These are phyloP conservation scores for Alnus rubra DNA, from an alignment of 306 rosid species.

Conservation along the genomic window DNA sequence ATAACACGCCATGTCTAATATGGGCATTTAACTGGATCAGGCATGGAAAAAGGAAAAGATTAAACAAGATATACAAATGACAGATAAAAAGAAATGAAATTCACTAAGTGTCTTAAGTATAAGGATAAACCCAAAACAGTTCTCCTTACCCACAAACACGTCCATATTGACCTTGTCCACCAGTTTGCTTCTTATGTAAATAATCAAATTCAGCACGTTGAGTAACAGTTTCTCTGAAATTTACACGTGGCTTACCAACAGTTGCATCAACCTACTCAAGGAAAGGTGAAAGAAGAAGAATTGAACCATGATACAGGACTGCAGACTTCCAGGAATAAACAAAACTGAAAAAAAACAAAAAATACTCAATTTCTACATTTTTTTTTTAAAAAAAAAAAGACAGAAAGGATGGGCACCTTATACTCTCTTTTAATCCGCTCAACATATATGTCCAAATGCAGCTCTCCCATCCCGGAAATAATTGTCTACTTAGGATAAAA, in stretches of 20 bases:
- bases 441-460: conserved; percentile 94
- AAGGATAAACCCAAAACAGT: neutral
- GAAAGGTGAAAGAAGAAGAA: conserved; percentile 25
- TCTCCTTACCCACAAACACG: conserved; percentile 88
- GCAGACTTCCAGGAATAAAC: conserved; percentile 23
- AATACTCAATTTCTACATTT: neutral
- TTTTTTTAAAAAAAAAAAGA: neutral
- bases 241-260: conserved; percentile 98
- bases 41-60: neutral
- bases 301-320: conserved; percentile 14
- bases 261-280: conserved; percentile 80
- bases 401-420: conserved; percentile 49
- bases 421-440: conserved; percentile 96
- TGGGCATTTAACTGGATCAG: neutral
- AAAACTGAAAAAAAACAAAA: conserved; percentile 8
- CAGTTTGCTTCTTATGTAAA: conserved; percentile 91
- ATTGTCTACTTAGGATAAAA: conserved; percentile 61
- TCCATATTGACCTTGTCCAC: conserved; percentile 99
- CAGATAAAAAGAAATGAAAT: conserved; percentile 2
- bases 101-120: neutral
- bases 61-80: neutral
- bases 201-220: conserved; percentile 92
- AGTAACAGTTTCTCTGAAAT: conserved; percentile 98
- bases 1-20: neutral
- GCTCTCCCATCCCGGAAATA: conserved; percentile 98